These are phyloP conservation scores for Penicillium coprophilum DNA, from an alignment of 495 filamentous ascomycete genomes.

Conservation along the genomic window DNA sequence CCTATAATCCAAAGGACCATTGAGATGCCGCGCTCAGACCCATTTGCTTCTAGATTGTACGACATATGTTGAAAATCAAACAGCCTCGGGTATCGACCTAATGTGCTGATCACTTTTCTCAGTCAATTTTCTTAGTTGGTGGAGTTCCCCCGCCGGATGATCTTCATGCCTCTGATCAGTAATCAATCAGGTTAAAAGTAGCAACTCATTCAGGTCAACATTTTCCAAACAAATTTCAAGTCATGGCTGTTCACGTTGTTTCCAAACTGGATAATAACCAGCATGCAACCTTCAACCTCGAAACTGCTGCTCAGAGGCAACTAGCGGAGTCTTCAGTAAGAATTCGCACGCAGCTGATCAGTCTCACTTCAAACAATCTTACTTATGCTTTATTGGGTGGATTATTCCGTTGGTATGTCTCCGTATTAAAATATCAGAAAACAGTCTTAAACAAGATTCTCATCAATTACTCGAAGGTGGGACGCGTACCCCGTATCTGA, in stretches of 20 bases:
- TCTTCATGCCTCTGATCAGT: neutral
- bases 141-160: slow-evolving; percentile 6
- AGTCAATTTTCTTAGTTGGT: neutral
- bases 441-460: neutral
- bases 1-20: too few species aligned
- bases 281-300: slow-evolving; percentile 21
- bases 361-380: slow-evolving; percentile 56
- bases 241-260: slow-evolving; percentile 26
- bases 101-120: too few species aligned
- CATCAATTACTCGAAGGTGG: slow-evolving; percentile 27
- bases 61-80: too few species aligned
- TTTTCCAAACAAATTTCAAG: neutral
- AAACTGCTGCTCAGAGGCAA: neutral
- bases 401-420: slow-evolving; percentile 46
- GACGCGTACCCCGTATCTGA: slow-evolving; percentile 37
- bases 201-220: neutral
- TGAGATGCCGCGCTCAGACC: too few species aligned
- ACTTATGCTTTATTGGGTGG: slow-evolving; percentile 52
- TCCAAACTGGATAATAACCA: slow-evolving; percentile 26
- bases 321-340: slow-evolving; percentile 36
- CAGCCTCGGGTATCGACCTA: too few species aligned
- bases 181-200: neutral
- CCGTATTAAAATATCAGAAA: neutral
- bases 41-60: too few species aligned
- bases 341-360: slow-evolving; percentile 43